Percentiles rank a stretch among this genome's conserved stretches.
Evolutionary conservation across 257 asterid species (phyloP).

Genomic region (Echium plantagineum): DNA sequence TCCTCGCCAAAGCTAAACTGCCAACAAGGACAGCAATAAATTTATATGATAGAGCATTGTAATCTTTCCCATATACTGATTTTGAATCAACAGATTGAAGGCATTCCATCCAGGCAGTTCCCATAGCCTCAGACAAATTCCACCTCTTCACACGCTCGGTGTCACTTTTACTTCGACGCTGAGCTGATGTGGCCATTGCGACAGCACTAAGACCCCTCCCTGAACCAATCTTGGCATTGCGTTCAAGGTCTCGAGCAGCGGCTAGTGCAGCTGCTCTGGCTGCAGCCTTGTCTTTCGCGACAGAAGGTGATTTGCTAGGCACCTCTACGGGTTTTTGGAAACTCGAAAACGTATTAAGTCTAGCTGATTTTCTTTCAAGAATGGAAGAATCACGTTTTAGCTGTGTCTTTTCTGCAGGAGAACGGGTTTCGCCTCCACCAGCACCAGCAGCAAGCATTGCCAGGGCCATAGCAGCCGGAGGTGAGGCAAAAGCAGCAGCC

Average conservation of each 20-base stretch:
- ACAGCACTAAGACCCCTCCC: constrained; percentile 99
- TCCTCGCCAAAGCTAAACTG: constrained; percentile 95
- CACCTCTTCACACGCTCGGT: constrained; percentile 86
- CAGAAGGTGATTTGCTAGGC: constrained; percentile 50
- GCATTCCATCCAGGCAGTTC: constrained; percentile 97
- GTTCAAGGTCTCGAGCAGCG: constrained; percentile 98
- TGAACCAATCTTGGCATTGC: constrained; percentile 94
- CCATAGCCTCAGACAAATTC: constrained; percentile 98
- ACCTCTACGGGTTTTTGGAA: constrained; percentile 82
- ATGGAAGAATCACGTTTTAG: constrained; percentile 90
- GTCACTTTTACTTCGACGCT: constrained; percentile 73
- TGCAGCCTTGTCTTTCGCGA: constrained; percentile 92
- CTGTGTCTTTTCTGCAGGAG: constrained; percentile 53
- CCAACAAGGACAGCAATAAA: constrained; percentile 93
- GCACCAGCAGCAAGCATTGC: constrained; percentile 99
- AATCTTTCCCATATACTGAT: constrained; percentile 90
- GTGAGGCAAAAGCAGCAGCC: constrained; percentile 99
- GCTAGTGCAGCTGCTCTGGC: constrained; percentile 99
- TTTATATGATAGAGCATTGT: constrained; percentile 83
- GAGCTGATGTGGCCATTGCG: constrained; percentile 98
- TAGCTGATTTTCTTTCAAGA: constrained; percentile 73
- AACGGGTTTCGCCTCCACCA: constrained; percentile 75
- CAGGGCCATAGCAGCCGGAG: constrained; percentile 97
- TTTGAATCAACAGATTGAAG: constrained; percentile 84
- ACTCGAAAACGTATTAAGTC: constrained; percentile 86